These are phyloP conservation scores for Silene vulgaris DNA, from an alignment of 179 eudicot genomes.

Conservation along the genomic window DNA sequence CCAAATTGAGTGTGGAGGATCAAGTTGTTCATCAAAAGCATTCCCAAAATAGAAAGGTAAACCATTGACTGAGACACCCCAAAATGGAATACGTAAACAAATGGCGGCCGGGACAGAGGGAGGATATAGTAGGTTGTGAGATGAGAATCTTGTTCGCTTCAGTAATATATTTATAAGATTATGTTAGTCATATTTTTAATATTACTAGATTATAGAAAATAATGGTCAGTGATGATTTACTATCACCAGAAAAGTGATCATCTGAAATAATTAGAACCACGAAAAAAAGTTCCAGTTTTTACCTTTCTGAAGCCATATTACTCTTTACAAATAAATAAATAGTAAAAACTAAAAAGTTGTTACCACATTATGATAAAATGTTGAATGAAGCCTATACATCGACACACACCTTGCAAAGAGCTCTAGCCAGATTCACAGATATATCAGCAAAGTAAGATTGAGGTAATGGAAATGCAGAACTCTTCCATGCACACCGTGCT, in stretches of 20 bases:
- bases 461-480: conserved; percentile 35
- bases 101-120: too few relatives aligned
- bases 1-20: too few relatives aligned
- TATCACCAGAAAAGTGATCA: background rate
- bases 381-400: conserved; percentile 6
- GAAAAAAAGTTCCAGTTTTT: background rate
- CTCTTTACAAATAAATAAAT: background rate
- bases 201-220: background rate
- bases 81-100: too few relatives aligned
- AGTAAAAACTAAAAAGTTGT: too few relatives aligned
- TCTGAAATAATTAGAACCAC: background rate
- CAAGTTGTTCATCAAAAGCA: too few relatives aligned
- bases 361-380: background rate
- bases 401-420: conserved; percentile 59
- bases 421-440: conserved; percentile 80
- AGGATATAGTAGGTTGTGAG: background rate
- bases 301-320: background rate
- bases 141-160: background rate
- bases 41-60: too few relatives aligned
- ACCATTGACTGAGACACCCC: too few relatives aligned
- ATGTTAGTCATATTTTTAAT: too few relatives aligned
- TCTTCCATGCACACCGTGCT: conserved; percentile 57
- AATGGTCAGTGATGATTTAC: background rate
- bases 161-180: too few relatives aligned
- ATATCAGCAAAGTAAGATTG: conserved; percentile 45